Percentiles rank a stretch among this genome's conserved stretches.
phyloP scores from a whole-genome alignment of 352 stramenopile genomes.

The Pythium biforme region DNA sequence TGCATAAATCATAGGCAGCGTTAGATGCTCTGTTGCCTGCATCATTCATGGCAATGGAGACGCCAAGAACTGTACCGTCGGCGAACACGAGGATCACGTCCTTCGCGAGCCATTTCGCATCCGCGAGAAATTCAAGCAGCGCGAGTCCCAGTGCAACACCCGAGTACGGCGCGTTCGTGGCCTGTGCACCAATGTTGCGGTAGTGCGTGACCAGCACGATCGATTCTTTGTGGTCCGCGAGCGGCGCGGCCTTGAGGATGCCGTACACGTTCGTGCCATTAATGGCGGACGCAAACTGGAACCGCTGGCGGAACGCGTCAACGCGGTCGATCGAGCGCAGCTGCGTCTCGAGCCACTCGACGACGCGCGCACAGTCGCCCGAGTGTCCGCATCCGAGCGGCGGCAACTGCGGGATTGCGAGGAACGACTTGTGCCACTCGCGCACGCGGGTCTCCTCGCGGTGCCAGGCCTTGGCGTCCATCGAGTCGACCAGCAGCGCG shows the following conservation, averaged over 20 bases:
- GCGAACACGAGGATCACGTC: conserved; percentile 77
- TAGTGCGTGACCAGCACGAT: conserved; percentile 76
- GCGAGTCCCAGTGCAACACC: conserved; percentile 55
- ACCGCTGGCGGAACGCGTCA: conserved; percentile 56
- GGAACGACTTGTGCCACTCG: conserved; percentile 38
- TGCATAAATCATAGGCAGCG: not conserved
- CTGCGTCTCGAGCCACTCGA: conserved; percentile 64
- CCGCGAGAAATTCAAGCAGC: conserved; percentile 56
- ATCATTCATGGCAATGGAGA: not conserved
- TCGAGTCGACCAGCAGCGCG: conserved; percentile 77
- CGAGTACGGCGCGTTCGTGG: conserved; percentile 43
- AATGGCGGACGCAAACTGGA: conserved; percentile 18
- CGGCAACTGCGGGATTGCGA: conserved; percentile 35
- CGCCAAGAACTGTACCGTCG: conserved; percentile 43
- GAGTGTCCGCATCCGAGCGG: conserved; percentile 35
- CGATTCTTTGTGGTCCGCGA: conserved; percentile 75
- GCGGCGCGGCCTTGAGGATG: conserved; percentile 68
- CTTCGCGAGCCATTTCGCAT: conserved; percentile 78
- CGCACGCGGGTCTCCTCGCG: conserved; percentile 34
- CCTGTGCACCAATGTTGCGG: conserved; percentile 40
- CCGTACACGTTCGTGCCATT: conserved; percentile 72
- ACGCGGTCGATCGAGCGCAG: conserved; percentile 55
- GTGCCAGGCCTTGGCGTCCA: conserved; percentile 45
- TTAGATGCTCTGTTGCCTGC: not conserved
- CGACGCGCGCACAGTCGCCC: conserved; percentile 37